Conservation (phyloP, 2,329 filamentous ascomycete genomes). For the Aspergillus vadensis region DNA sequence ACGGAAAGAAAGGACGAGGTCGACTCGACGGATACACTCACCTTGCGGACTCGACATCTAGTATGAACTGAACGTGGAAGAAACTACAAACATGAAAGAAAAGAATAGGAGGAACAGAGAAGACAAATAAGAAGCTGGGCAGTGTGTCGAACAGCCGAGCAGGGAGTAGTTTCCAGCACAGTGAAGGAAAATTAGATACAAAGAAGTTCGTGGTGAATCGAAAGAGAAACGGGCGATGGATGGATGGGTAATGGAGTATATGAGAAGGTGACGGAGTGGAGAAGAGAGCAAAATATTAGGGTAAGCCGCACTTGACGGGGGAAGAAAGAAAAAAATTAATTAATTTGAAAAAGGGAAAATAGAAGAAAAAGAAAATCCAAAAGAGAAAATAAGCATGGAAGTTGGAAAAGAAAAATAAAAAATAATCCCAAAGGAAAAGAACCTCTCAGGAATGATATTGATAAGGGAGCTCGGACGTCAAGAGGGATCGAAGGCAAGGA, state of each 20-base stretch:
- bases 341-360: constrained; percentile 4
- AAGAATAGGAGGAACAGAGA: not conserved
- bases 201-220: constrained; percentile 7
- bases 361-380: constrained; percentile 11
- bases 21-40: not conserved
- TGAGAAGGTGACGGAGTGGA: constrained; percentile 11
- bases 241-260: constrained; percentile 14
- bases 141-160: not conserved
- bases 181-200: constrained; percentile 8
- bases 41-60: constrained; percentile 27
- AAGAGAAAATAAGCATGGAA: constrained; percentile 11
- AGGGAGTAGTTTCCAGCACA: not conserved
- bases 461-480: constrained; percentile 12
- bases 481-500: constrained; percentile 2
- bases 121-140: constrained; percentile 8
- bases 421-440: constrained; percentile 1
- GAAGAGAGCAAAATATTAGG: not conserved
- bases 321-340: not conserved
- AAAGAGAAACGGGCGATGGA: constrained; percentile 7
- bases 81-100: not conserved
- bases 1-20: not conserved
- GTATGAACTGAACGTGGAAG: constrained; percentile 4
- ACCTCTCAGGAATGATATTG: constrained; percentile 13
- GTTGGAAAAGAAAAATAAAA: constrained; percentile 11
- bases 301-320: constrained; percentile 12